phyloP scores from a whole-genome alignment of 768 basidiomycete genomes.

The Boletus fagicola region DNA sequence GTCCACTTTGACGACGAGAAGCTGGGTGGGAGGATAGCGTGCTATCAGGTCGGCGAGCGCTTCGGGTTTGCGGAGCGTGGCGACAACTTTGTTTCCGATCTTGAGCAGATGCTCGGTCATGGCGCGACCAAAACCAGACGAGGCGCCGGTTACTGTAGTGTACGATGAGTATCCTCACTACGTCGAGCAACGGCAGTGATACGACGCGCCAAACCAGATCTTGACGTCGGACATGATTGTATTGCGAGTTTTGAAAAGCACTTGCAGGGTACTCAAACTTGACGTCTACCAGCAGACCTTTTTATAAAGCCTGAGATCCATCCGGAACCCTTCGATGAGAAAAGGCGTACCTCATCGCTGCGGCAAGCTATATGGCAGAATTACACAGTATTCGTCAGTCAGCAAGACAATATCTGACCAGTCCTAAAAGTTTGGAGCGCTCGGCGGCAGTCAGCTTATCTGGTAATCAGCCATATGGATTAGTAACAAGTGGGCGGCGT shows the following conservation, averaged over 20 bases:
- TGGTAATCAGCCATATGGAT: too few relatives aligned
- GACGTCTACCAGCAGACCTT: background rate
- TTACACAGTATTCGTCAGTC: background rate
- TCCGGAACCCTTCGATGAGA: background rate
- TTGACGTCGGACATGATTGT: slow-evolving; percentile 17
- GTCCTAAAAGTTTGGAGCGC: too few relatives aligned
- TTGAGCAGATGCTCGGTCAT: slow-evolving; percentile 35
- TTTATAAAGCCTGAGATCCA: background rate
- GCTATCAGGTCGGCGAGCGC: slow-evolving; percentile 29
- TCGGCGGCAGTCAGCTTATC: too few relatives aligned
- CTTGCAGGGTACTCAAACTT: background rate
- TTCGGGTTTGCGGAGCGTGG: slow-evolving; percentile 42
- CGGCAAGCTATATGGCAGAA: background rate
- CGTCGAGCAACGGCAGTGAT: background rate
- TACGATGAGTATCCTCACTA: background rate
- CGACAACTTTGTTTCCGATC: slow-evolving; percentile 39
- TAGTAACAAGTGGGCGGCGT: too few relatives aligned
- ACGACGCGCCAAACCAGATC: slow-evolving; percentile 20
- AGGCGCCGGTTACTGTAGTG: slow-evolving; percentile 34
- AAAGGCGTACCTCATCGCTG: too few relatives aligned
- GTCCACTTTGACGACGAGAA: slow-evolving; percentile 35
- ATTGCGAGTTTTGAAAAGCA: background rate
- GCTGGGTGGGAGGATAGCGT: slow-evolving; percentile 22
- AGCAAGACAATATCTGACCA: background rate
- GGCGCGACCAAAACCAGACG: slow-evolving; percentile 39